Conservation (phyloP, 306 rosid genomes). For the Acacia confusa region DNA sequence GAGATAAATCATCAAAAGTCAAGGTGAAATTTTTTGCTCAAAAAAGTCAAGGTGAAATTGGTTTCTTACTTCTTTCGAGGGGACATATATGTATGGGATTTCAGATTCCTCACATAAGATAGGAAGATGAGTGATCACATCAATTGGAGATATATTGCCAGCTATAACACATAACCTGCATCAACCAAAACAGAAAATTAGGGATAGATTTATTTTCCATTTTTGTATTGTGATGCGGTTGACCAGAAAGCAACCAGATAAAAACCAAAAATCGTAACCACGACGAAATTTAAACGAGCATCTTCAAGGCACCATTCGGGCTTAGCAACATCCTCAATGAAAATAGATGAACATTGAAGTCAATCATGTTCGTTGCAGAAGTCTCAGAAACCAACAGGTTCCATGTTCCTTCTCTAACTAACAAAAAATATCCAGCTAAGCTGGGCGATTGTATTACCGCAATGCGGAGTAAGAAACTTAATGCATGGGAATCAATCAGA, state of each 20-base stretch:
- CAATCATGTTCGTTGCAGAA: not conserved
- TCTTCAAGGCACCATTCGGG: not conserved
- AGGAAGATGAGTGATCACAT: slow-evolving; percentile 93
- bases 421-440: not conserved
- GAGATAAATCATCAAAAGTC: not conserved
- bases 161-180: slow-evolving; percentile 90
- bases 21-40: not conserved
- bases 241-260: not conserved
- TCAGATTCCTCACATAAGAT: slow-evolving; percentile 83
- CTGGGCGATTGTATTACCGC: not conserved
- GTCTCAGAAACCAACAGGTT: not conserved
- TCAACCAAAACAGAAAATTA: not conserved
- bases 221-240: not conserved
- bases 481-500: not conserved
- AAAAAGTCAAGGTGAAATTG: not conserved
- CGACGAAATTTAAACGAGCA: not conserved
- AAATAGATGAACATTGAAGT: not conserved
- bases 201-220: not conserved
- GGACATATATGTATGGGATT: slow-evolving; percentile 74
- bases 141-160: slow-evolving; percentile 92
- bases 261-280: not conserved
- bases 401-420: not conserved
- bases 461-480: not conserved
- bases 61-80: slow-evolving; percentile 80
- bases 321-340: not conserved